These are phyloP conservation scores for Oenanthe sinensis DNA, from an alignment of 129 eudicot genomes.

Conservation along the genomic window DNA sequence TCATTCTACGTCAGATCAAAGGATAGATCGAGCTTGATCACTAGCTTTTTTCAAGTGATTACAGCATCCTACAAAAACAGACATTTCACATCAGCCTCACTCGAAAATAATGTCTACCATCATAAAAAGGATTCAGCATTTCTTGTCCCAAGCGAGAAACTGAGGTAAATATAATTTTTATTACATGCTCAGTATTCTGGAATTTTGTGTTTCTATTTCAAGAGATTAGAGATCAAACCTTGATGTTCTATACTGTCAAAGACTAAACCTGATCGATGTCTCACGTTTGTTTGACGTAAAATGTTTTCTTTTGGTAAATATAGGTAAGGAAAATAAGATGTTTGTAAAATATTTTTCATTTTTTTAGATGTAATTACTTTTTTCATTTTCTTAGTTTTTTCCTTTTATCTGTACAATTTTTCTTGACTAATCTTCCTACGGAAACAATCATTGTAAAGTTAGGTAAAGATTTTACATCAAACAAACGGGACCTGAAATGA, in stretches of 20 bases:
- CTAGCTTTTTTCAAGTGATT: conserved; percentile 29
- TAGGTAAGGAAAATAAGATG: too few species aligned
- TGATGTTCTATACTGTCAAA: not conserved
- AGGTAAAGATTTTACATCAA: too few species aligned
- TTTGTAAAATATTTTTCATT: too few species aligned
- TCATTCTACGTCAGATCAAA: not conserved
- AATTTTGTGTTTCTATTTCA: not conserved
- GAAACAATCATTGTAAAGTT: too few species aligned
- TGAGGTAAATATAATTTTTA: not conserved
- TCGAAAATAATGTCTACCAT: not conserved
- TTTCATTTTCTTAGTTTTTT: too few species aligned
- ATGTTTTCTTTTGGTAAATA: too few species aligned
- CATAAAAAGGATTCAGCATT: conserved; percentile 12
- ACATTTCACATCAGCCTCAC: not conserved
- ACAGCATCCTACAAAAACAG: conserved; percentile 34
- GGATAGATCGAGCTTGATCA: conserved; percentile 16
- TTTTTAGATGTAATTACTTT: too few species aligned
- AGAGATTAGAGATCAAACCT: not conserved
- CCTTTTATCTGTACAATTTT: too few species aligned
- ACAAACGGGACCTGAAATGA: too few species aligned
- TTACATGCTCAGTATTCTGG: not conserved
- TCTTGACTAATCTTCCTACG: too few species aligned
- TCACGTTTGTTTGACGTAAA: too few species aligned
- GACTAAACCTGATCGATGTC: too few species aligned
- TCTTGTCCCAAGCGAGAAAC: conserved; percentile 15